Base-by-base conservation (phyloP, 2,329 filamentous ascomycete species). In the Trichoderma koningiopsis region DNA sequence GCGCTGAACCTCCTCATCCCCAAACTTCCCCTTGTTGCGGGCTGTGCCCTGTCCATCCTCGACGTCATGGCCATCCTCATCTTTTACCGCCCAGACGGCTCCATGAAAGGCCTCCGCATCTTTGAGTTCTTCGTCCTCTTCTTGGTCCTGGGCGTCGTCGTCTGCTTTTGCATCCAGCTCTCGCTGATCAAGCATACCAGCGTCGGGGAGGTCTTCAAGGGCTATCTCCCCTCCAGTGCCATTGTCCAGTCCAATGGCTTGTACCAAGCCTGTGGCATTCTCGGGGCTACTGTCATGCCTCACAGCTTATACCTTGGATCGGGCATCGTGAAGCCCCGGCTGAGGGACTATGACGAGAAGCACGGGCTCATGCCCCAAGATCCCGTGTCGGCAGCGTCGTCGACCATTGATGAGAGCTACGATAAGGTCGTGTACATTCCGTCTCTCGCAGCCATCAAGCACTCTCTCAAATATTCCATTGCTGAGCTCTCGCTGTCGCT, bases 261-360 rank as follows among this genome's bases (percentile, higher is more conserved):
- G 0, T 92, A 91, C 76, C 89, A 92, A 78, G 87, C 91, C 1
- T 94, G 91, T 72, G 91, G 91, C 63, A 94, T 94, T 69, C 83
- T 94, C 0, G 91, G 91, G 2, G 91, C 91, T 4, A 94, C 91
- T 0, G 90, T 91, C 29, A 91, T 91, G 89, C 89, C 89, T 5
- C 89, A 91, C 74, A 89, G 86, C 64, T 79, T 92, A 4, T 92
- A 89, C 72, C 83, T 92, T 4, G 90, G 90, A 27, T 90, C 88
- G 5, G 90, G 89, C 8, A 88, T 92, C 52, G 88, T 91, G 1
- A 89, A 92, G 76, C 83, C 88, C 7, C 87, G 90, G 2, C 85
- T 92, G 3, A 83, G 83, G 27, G 87, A 90, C 22, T 92, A 89
- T 74, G 88, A 91, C 70, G 80, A 79, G 27, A 84, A 86, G 67